Percentiles rank a stretch among this genome's conserved stretches.
Conservation (phyloP, 2,329 filamentous ascomycete species). For the Aspergillus sp. region DNA sequence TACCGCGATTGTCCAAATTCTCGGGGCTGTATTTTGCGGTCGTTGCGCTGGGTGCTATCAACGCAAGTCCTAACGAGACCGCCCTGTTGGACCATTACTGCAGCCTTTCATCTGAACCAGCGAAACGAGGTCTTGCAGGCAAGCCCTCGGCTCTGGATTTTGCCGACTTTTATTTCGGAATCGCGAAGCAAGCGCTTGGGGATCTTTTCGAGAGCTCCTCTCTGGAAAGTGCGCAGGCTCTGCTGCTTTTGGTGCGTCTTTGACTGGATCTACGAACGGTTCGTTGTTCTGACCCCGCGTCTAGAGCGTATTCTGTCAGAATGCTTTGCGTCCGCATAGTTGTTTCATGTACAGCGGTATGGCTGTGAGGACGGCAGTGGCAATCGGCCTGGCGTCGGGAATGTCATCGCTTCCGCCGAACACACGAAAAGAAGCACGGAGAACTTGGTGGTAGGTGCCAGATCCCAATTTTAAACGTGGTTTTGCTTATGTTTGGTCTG, state of each 20-base stretch:
- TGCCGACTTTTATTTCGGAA: constrained; percentile 26
- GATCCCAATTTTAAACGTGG: not conserved
- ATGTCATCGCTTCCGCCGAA: constrained; percentile 18
- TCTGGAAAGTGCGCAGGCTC: constrained; percentile 25
- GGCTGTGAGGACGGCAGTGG: constrained; percentile 33
- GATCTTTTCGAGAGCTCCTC: constrained; percentile 30
- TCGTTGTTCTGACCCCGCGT: not conserved
- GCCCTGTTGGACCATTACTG: constrained; percentile 21
- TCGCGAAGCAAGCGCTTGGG: constrained; percentile 24
- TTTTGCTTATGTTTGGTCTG: not conserved
- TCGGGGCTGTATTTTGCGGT: constrained; percentile 28
- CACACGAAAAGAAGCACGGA: constrained; percentile 17
- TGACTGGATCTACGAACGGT: not conserved
- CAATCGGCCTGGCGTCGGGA: constrained; percentile 31
- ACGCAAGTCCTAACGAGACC: constrained; percentile 22
- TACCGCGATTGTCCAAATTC: constrained; percentile 15
- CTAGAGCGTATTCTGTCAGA: constrained; percentile 30
- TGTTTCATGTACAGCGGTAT: constrained; percentile 38
- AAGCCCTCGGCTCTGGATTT: constrained; percentile 18
- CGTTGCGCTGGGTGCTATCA: constrained; percentile 29
- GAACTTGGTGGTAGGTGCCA: constrained; percentile 25
- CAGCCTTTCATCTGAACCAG: constrained; percentile 4
- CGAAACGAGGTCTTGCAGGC: not conserved
- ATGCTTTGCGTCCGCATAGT: constrained; percentile 33
- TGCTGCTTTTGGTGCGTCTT: constrained; percentile 22